A percentile compares a stretch with the other conserved stretches of the same genome.
Conservation (phyloP, 192 early-diverging fungal genomes). For the Backusella luteola region DNA sequence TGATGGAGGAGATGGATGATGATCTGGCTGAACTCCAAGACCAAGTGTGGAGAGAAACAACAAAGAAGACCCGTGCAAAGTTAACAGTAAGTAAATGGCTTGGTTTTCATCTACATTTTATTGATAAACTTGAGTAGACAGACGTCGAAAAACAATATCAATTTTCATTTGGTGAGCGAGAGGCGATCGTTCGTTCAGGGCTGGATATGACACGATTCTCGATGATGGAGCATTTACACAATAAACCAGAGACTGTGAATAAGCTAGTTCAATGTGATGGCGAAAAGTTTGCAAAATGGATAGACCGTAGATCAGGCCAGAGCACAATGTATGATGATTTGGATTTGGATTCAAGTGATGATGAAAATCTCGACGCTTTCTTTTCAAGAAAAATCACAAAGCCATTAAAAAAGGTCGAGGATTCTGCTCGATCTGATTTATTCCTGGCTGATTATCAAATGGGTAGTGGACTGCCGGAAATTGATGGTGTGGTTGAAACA, state of each 20-base stretch:
- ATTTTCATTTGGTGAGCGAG: conserved; percentile 50
- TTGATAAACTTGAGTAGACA: neutral
- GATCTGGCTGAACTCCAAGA: conserved; percentile 51
- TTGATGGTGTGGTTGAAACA: conserved; percentile 20
- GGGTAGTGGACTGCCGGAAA: conserved; percentile 39
- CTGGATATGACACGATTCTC: conserved; percentile 55
- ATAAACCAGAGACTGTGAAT: conserved; percentile 16
- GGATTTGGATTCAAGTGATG: conserved; percentile 39
- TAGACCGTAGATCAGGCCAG: neutral
- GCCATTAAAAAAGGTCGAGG: conserved; percentile 8
- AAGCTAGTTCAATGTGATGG: conserved; percentile 26
- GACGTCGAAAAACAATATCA: conserved; percentile 40
- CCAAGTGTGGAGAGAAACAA: conserved; percentile 50
- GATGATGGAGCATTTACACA: conserved; percentile 40
- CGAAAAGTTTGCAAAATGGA: conserved; percentile 16
- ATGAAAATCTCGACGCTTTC: conserved; percentile 28
- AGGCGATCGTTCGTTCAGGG: conserved; percentile 46
- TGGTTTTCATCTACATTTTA: neutral
- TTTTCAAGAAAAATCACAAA: conserved; percentile 11
- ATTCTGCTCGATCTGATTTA: conserved; percentile 28
- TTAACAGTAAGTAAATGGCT: conserved; percentile 27
- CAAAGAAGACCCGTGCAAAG: conserved; percentile 46
- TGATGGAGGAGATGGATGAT: conserved; percentile 50
- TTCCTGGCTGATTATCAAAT: conserved; percentile 51
- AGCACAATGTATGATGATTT: conserved; percentile 22